Conservation (phyloP, 768 basidiomycete species). For the Mycena vitilis region DNA sequence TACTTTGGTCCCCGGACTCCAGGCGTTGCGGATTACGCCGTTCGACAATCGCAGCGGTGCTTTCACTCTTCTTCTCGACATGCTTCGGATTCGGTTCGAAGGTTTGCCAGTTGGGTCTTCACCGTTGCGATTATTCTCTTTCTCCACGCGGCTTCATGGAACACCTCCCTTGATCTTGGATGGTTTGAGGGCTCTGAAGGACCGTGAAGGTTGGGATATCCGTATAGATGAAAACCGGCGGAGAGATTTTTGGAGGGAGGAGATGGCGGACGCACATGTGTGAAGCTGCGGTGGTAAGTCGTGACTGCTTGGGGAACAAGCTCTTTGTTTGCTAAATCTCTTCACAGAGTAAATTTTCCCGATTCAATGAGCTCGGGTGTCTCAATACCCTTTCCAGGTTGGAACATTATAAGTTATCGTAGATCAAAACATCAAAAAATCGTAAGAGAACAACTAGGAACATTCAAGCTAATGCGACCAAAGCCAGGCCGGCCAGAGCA, state of each 20-base stretch:
- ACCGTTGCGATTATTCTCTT: neutral
- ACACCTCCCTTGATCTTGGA: neutral
- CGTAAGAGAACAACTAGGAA: neutral
- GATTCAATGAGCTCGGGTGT: too few species aligned
- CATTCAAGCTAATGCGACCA: neutral
- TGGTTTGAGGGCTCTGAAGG: neutral
- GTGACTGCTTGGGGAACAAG: neutral
- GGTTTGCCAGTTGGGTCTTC: neutral
- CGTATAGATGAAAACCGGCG: neutral
- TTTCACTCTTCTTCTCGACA: neutral
- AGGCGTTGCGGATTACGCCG: constrained; percentile 6
- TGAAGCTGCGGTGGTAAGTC: neutral
- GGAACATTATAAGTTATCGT: neutral
- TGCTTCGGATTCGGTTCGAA: constrained; percentile 3
- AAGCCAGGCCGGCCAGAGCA: neutral
- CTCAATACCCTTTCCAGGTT: neutral
- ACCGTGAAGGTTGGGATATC: neutral
- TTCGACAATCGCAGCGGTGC: neutral
- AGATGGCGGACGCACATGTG: neutral
- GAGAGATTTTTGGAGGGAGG: neutral
- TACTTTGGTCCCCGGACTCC: neutral
- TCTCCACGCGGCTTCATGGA: neutral
- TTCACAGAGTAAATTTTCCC: neutral
- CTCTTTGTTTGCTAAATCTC: neutral
- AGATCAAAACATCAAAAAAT: neutral